These are phyloP conservation scores for Myochromella boudieri DNA, from an alignment of 768 basidiomycete genomes.

Conservation along the genomic window DNA sequence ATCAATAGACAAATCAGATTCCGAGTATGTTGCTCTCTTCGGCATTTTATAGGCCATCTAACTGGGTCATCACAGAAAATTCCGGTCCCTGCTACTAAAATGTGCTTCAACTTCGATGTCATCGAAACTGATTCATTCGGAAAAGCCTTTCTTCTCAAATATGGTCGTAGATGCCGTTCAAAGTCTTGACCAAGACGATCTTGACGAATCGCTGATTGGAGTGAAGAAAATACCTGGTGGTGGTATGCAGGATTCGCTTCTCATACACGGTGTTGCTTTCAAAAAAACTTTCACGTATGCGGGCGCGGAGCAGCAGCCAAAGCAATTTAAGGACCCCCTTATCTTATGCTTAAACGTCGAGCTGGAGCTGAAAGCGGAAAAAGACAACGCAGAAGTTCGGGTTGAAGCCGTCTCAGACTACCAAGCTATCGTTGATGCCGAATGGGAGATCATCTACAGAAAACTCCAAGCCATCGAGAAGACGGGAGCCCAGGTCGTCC, in stretches of 20 bases:
- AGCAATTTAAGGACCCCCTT: conserved; percentile 84
- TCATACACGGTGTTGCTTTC: conserved; percentile 92
- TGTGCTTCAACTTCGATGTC: conserved; percentile 99
- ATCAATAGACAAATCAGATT: conserved; percentile 83
- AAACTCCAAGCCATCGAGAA: conserved; percentile 95
- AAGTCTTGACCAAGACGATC: conserved; percentile 87
- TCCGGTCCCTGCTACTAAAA: conserved; percentile 92
- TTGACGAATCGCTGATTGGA: conserved; percentile 95
- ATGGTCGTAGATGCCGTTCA: conserved; percentile 99
- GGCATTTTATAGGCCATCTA: conserved; percentile 15
- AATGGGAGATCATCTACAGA: conserved; percentile 99
- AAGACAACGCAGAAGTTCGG: conserved; percentile 98
- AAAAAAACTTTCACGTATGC: conserved; percentile 99
- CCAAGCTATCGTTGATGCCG: conserved; percentile 98
- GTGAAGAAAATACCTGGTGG: conserved; percentile 98
- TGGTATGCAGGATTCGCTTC: conserved; percentile 92
- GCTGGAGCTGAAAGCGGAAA: conserved; percentile 97
- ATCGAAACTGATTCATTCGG: conserved; percentile 96
- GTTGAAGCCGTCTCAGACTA: conserved; percentile 97
- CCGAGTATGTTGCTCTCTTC: conserved; percentile 60
- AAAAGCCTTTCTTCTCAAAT: conserved; percentile 97
- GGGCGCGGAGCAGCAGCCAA: conserved; percentile 98
- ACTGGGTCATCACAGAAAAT: conserved; percentile 55
- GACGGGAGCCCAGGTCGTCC: conserved; percentile 95
- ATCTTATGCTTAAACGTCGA: conserved; percentile 96